Evolutionary conservation across 176 grass and related monocot species (phyloP), one percentile per base, ranked within the genome.

Genomic region (Triticum monococcum): DNA sequence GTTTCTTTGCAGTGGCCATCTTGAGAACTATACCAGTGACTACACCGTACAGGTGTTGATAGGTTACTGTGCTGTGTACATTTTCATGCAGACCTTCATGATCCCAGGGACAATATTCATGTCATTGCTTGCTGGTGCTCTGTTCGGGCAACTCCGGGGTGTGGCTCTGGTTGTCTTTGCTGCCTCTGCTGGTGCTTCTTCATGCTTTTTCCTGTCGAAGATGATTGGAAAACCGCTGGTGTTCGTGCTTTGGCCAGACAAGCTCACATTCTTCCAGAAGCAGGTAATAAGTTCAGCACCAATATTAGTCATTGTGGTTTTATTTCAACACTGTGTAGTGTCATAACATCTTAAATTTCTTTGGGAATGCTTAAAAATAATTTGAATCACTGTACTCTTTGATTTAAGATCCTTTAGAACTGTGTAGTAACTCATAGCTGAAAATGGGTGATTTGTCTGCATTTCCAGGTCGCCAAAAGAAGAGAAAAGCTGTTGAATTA

Each of bases 1-100:
- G 56, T 80, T 77, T 82, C 78, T 69, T 71, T 95, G 79, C 74
- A 99, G 97, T 90, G 97, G 90, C 76, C 87, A 99, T 88, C 92
- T 99, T 59, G 97, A 99, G 89, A 99, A 57, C 82, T 99, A 99
- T 84, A 93, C 92, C 73, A 96, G 89, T 91, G 97, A 99, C 57
- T 99, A 96, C 90, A 99, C 97, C 64, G 40, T 94, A 63, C 97
- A 99, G 88, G 97, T 99, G 77, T 87, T 99, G 61, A 85, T 96
- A 72, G 92, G 97, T 65, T 99, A 99, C 69, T 96, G 93, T 59
- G 80, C 86, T 18, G 94, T 99, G 35, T 99, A 99, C 87, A 92
- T 99, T 72, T 99, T 96, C 90, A 99, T 99, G 97, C 97, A 99
- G 90, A 99, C 97, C 72, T 99, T 99, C 84, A 95, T 95, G 93